Conservation (phyloP, 257 asterid species). For the Cinchona pubescens region DNA sequence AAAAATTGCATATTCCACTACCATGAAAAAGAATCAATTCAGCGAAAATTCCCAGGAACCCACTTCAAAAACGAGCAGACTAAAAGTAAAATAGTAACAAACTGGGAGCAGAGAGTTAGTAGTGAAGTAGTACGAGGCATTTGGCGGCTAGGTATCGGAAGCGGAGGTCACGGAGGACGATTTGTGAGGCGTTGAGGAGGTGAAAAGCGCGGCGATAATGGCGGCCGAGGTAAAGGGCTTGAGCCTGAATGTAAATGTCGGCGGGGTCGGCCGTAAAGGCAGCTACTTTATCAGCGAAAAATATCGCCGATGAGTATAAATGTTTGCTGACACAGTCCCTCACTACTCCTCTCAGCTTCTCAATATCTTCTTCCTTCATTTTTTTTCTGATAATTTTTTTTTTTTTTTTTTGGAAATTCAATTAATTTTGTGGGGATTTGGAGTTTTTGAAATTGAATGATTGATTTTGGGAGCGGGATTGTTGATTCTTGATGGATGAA, state of each 20-base stretch:
- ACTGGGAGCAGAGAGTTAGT: not conserved
- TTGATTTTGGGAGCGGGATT: conserved; percentile 38
- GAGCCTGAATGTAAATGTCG: conserved; percentile 98
- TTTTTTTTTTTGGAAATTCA: not conserved
- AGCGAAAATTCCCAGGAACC: not conserved
- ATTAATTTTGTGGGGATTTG: not conserved
- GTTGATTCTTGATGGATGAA: not conserved
- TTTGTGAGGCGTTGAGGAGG: conserved; percentile 87
- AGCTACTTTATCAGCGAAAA: conserved; percentile 98
- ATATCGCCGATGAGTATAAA: conserved; percentile 90
- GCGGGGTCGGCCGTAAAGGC: conserved; percentile 95
- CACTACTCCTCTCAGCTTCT: conserved; percentile 84
- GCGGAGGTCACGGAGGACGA: conserved; percentile 96
- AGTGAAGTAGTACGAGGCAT: conserved; percentile 69
- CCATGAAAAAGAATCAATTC: not conserved
- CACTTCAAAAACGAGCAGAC: not conserved
- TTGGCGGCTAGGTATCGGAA: conserved; percentile 98
- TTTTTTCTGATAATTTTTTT: not conserved
- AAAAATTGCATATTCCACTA: not conserved
- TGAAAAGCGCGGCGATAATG: conserved; percentile 96
- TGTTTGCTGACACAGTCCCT: conserved; percentile 98
- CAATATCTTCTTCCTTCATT: conserved; percentile 91
- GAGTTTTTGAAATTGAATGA: not conserved
- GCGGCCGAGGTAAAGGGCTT: conserved; percentile 90
- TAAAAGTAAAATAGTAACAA: not conserved